Evolutionary conservation across 768 basidiomycete genomes (phyloP), one percentile per base, ranked within the genome.

Genomic region (Trametes cubensis): DNA sequence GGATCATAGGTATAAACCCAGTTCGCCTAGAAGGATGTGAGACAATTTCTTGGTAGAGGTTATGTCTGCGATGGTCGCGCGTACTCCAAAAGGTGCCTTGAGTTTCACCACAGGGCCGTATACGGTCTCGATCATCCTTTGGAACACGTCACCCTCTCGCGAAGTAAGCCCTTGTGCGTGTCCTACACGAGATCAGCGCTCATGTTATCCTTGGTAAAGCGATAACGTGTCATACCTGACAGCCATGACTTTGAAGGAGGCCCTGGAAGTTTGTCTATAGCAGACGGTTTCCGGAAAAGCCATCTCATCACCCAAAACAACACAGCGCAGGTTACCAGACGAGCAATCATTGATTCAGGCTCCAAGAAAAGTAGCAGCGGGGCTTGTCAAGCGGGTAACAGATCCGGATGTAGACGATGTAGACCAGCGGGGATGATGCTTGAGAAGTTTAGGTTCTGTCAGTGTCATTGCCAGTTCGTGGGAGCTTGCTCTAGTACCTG

Each of bases 21-120:
- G 15, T 34, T 30, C 21, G 21, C 41, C 57, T 58, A 48, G 25
- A 39, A 2, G 6, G 17, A 17, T 26, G 14, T 14, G 2, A n/a
- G 39, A 11, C 40, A 53, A 14, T 7, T 18, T 7, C 21, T 53
- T 28, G 28, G 20, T 18, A n/a, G 10, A 6, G 20, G 4, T 10
- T 6, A 0, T 34, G n/a, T 17, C 6, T 4, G 6, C 7, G 39
- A 46, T 4, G 4, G 5, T 25, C 15, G 44, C 13, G 66, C 73
- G 20, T 51, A 80, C 79, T 1, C 78, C 76, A 21, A 80, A 66
- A 15, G 73, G 55, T 6, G 73, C 75, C 38, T 75, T 70, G 55
- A 79, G 63, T 55, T 67, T 71, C 8, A 75, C 66, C 10, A 78
- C 71, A 6, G 70, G 58, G n/a, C 63, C 60, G 75, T 78, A 81